Conservation (phyloP, 2,329 filamentous ascomycete genomes). For the Pseudogymnoascus sp. region DNA sequence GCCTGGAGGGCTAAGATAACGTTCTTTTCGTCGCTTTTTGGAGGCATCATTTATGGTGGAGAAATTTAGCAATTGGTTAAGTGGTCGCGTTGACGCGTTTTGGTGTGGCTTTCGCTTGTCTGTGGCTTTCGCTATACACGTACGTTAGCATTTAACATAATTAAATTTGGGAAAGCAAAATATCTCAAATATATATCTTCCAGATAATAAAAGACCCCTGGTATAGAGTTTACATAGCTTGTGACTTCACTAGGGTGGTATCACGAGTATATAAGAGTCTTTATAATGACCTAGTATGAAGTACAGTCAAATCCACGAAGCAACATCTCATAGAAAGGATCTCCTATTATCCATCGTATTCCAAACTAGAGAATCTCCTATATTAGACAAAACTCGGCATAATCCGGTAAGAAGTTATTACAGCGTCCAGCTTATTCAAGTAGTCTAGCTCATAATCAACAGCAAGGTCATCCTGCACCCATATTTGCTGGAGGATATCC, state of each 20-base stretch:
- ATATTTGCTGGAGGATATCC: constrained; percentile 17
- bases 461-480: constrained; percentile 20
- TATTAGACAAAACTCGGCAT: constrained; percentile 19
- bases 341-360: constrained; percentile 13
- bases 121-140: no score
- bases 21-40: no score
- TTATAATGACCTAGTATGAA: not conserved
- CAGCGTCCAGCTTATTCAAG: constrained; percentile 15
- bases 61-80: no score
- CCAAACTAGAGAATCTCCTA: constrained; percentile 14
- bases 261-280: not conserved
- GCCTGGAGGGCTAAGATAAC: no score
- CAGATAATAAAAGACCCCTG: not conserved
- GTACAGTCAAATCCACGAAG: not conserved
- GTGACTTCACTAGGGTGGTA: no score
- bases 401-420: constrained; percentile 18
- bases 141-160: not conserved
- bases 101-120: no score
- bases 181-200: not conserved
- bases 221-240: not conserved
- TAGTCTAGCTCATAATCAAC: constrained; percentile 18
- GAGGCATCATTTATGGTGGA: no score
- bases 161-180: not conserved
- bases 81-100: no score
- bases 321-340: not conserved